Base-by-base conservation (phyloP, 805 yeast species). In the Lipomyces sp. region DNA sequence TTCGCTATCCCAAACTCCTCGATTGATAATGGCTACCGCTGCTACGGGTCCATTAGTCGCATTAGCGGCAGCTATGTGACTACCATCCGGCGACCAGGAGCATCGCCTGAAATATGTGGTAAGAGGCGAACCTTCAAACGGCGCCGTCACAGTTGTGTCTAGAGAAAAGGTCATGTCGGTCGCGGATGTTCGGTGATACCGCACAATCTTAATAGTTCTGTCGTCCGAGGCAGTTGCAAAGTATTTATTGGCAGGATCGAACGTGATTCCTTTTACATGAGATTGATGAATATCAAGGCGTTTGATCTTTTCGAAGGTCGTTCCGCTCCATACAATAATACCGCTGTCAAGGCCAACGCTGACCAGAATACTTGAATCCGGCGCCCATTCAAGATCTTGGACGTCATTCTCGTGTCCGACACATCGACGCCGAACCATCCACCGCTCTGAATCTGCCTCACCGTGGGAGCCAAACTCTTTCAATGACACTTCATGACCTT, bases 351-450 rank as follows among this genome's bases (percentile, higher is more conserved):
- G 81, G 0, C 99, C 99, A 10, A 94, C 99, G 0, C 97, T 90
- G 18, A 95, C 97, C 57, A 95, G 80, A 32, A 95, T 85, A 48
- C 91, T 85, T 3, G 96, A 90, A 75, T 94, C 98, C 0, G 98
- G 98, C 1, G 97, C 90, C 98, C 99, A 95, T 54, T 97, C 96
- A 71, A 95, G 88, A 77, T 95, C 99, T 77, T 95, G 99, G 60
- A 95, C 90, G 80, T 95, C 99, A 75, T 94, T 95, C 70, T 95
- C 98, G 77, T 95, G 99, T 0, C 98, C 99, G 24, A 92, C 97
- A 15, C 92, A 83, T 73, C 98, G 84, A 73, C 91, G 91, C 24
- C 97, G 80, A 1, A 94, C 98, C 0, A 94, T 87, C 99, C 99
- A 94, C 73, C 90, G 96, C 77, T 94, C 99, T 63, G 86, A 74